Evolutionary conservation across 2,329 filamentous ascomycete species (phyloP).

Genomic region (Cercospora zeae-maydis): DNA sequence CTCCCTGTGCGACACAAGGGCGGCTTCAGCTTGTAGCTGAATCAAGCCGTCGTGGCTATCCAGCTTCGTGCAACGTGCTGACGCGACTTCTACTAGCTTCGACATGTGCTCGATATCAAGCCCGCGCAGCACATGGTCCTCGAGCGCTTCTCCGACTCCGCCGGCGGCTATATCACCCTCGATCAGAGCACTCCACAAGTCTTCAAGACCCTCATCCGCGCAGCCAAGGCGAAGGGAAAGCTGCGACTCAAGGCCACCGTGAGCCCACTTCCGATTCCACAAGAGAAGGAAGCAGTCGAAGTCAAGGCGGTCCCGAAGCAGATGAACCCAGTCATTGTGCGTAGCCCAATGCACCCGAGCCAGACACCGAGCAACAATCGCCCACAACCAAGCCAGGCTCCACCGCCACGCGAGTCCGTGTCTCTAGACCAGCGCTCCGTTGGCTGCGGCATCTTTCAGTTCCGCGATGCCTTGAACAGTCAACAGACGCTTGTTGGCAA

Average conservation of each 20-base stretch:
- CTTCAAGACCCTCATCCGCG: constrained; percentile 95
- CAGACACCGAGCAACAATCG: constrained; percentile 2
- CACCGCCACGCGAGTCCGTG: constrained; percentile 26
- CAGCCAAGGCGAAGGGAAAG: constrained; percentile 97
- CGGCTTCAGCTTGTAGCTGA: neutral
- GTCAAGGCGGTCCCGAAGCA: constrained; percentile 21
- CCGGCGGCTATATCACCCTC: constrained; percentile 73
- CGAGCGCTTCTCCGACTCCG: constrained; percentile 94
- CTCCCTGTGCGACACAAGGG: constrained; percentile 5
- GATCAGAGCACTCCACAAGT: constrained; percentile 73
- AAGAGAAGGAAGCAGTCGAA: constrained; percentile 19
- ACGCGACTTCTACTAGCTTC: constrained; percentile 55
- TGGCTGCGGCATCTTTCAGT: constrained; percentile 39
- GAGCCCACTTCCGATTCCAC: constrained; percentile 22
- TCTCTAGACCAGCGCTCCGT: constrained; percentile 33
- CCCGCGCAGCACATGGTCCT: constrained; percentile 62
- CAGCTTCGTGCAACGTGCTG: constrained; percentile 14
- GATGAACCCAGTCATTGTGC: constrained; percentile 20
- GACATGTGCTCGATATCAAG: constrained; percentile 63
- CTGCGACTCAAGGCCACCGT: constrained; percentile 67
- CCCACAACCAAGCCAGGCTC: constrained; percentile 23
- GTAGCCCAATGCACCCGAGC: constrained; percentile 5
- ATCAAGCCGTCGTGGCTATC: neutral
- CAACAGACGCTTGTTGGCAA: constrained; percentile 31
- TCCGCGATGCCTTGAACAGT: constrained; percentile 36